These are phyloP conservation scores for Candida sithepensis DNA, from an alignment of 805 yeast species.

Conservation along the genomic window DNA sequence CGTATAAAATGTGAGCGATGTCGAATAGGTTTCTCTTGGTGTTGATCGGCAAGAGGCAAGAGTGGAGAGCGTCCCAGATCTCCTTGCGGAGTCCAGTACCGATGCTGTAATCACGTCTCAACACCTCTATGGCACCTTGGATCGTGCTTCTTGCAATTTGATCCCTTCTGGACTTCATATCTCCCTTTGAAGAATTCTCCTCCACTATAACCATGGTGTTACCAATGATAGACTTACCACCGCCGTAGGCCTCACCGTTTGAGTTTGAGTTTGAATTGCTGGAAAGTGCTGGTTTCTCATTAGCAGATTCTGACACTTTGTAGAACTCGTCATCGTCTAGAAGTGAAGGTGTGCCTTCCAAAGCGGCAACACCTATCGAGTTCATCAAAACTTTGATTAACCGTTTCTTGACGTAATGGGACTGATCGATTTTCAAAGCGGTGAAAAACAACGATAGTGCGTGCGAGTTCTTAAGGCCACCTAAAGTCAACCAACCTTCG, in stretches of 20 bases:
- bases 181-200: constrained; percentile 40
- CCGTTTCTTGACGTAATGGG: constrained; percentile 47
- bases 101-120: constrained; percentile 56
- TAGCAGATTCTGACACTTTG: not conserved
- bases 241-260: not conserved
- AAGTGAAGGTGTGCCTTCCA: constrained; percentile 54
- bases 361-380: constrained; percentile 63
- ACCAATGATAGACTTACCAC: constrained; percentile 11
- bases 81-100: constrained; percentile 54
- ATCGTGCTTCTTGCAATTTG: constrained; percentile 61
- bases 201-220: constrained; percentile 52
- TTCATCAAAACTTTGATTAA: constrained; percentile 45
- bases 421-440: constrained; percentile 51
- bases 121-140: constrained; percentile 60
- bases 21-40: constrained; percentile 63
- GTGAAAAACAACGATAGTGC: constrained; percentile 62
- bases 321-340: constrained; percentile 64
- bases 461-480: constrained; percentile 67
- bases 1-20: constrained; percentile 61
- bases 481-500: constrained; percentile 63
- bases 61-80: constrained; percentile 69
- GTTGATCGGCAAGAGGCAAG: constrained; percentile 54
- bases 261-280: not conserved
- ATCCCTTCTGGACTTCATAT: constrained; percentile 55
- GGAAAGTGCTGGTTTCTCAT: not conserved